Conservation (phyloP, 805 yeast species). For the Starmerella potacharoeniae region DNA sequence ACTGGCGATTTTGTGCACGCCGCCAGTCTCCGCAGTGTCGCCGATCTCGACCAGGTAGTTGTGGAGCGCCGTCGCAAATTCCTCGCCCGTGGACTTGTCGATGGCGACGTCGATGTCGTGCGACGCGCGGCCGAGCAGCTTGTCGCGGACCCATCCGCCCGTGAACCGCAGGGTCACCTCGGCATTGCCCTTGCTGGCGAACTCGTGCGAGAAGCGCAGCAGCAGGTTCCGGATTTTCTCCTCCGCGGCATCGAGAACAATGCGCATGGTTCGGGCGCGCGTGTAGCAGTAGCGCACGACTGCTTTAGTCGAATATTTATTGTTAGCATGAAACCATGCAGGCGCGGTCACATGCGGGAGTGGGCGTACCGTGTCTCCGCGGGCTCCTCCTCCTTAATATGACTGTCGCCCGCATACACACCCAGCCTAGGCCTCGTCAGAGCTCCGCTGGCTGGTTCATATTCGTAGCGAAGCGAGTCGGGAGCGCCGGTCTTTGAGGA, state of each 20-base stretch:
- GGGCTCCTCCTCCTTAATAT: neutral
- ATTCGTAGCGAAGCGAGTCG: neutral
- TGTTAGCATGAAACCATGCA: neutral
- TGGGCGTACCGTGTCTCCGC: neutral
- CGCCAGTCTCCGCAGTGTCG: conserved; percentile 22
- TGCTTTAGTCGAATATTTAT: neutral
- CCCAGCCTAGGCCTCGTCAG: neutral
- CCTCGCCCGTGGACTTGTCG: conserved; percentile 72
- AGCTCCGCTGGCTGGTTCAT: too few relatives aligned
- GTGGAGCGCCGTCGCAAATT: conserved; percentile 60
- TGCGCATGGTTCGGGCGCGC: conserved; percentile 6
- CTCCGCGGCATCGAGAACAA: conserved; percentile 26
- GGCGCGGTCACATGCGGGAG: neutral
- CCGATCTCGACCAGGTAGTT: conserved; percentile 32
- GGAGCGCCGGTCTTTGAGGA: neutral
- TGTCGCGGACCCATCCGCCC: conserved; percentile 98
- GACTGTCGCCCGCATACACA: neutral
- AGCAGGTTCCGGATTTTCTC: conserved; percentile 25
- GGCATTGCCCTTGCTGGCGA: conserved; percentile 17
- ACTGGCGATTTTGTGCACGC: conserved; percentile 68
- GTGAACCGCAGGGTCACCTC: conserved; percentile 60
- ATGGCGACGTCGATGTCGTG: conserved; percentile 90
- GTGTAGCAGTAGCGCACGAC: too few relatives aligned
- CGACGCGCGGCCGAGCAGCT: conserved; percentile 64
- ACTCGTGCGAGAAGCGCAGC: conserved; percentile 26